A percentile compares a stretch with the other conserved stretches of the same genome.
Conservation (phyloP, 2,329 filamentous ascomycete genomes). For the Hypomyces perniciosus region DNA sequence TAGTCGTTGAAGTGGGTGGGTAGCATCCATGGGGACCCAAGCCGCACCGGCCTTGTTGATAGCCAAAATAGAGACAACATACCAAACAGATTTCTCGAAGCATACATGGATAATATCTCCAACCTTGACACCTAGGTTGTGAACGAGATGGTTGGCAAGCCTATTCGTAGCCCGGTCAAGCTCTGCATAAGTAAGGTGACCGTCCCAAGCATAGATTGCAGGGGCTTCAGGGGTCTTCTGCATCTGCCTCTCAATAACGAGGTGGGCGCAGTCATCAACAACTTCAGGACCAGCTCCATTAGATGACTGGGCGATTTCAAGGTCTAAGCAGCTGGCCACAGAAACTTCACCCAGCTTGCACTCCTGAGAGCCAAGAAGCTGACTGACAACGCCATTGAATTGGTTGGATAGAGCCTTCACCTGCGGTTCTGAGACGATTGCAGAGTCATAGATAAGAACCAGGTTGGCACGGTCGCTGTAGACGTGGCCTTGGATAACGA, state of each 20-base stretch:
- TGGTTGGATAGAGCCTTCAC: neutral
- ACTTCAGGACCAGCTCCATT: conserved; percentile 2
- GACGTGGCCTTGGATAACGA: conserved; percentile 1
- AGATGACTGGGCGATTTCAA: neutral
- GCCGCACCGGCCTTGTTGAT: conserved; percentile 23
- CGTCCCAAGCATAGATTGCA: conserved; percentile 8
- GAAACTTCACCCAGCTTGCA: conserved; percentile 1
- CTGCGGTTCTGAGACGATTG: neutral
- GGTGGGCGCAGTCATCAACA: conserved; percentile 4
- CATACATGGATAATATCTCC: conserved; percentile 1
- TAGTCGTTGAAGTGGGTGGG: conserved; percentile 3
- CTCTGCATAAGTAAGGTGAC: conserved; percentile 6
- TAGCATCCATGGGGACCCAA: conserved; percentile 15
- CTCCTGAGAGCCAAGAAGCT: neutral
- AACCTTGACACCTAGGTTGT: neutral
- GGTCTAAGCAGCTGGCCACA: neutral
- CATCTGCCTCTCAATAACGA: conserved; percentile 23
- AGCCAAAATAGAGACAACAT: conserved; percentile 17
- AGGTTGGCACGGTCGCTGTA: neutral
- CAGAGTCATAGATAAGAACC: neutral
- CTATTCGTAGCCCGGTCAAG: conserved; percentile 5
- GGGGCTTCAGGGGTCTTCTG: neutral
- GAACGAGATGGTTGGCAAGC: neutral
- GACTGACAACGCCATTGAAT: conserved; percentile 2
- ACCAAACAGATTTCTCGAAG: conserved; percentile 17